phyloP scores from a whole-genome alignment of 2,329 filamentous ascomycete genomes.

The Triangularia setosa region DNA sequence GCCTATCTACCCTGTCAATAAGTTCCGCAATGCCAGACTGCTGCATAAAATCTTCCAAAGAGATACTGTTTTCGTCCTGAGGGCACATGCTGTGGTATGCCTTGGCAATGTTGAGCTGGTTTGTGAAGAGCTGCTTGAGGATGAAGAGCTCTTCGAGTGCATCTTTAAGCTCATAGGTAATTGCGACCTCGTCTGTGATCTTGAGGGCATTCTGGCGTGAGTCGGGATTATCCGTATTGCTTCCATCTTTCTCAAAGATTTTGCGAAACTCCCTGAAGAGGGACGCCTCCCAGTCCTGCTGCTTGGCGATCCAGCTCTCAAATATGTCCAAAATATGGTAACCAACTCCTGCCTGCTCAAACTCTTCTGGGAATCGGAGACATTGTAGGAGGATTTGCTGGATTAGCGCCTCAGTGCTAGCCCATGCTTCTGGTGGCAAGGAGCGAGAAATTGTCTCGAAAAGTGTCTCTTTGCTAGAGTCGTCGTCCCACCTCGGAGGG shows the following conservation, averaged over 20 bases:
- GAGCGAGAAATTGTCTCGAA: background rate
- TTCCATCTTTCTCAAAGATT: background rate
- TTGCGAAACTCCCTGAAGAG: background rate
- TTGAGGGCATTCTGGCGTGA: background rate
- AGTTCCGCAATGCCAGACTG: background rate
- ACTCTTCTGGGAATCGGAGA: background rate
- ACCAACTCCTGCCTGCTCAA: background rate
- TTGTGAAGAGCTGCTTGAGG: background rate
- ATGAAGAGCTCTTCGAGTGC: conserved; percentile 1
- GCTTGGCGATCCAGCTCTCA: conserved; percentile 1
- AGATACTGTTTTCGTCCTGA: background rate
- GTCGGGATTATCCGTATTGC: background rate
- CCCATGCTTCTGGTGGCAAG: background rate
- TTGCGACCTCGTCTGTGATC: background rate
- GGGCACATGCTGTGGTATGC: background rate
- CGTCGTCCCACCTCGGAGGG: background rate
- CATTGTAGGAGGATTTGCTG: background rate
- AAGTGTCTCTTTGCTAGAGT: background rate
- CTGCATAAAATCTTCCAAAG: background rate
- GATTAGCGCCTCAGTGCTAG: background rate
- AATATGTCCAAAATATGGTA: background rate
- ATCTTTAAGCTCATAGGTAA: conserved; percentile 3
- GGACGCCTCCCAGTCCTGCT: background rate
- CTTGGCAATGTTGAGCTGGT: background rate
- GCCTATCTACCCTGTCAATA: background rate